These are phyloP conservation scores for Zelopaecilomyces penicillatus DNA, from an alignment of 2,329 filamentous ascomycete species.

Conservation along the genomic window DNA sequence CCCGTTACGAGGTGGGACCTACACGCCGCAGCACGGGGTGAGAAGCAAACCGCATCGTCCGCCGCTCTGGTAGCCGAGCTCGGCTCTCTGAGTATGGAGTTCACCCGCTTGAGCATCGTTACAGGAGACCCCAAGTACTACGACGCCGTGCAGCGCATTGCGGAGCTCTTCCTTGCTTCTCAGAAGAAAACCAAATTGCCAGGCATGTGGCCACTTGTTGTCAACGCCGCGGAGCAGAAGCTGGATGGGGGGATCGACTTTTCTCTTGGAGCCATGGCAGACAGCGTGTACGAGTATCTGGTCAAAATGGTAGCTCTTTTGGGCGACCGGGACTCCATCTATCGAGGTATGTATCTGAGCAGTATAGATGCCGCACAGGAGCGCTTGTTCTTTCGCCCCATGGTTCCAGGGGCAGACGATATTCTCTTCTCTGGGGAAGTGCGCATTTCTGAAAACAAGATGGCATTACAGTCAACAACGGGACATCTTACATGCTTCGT, in stretches of 20 bases:
- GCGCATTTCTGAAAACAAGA: conserved; percentile 22
- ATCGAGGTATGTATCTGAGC: conserved; percentile 46
- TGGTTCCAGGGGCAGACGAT: conserved; percentile 42
- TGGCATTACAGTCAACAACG: conserved; percentile 32
- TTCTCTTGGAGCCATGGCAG: conserved; percentile 29
- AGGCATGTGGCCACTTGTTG: conserved; percentile 61
- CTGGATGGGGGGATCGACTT: conserved; percentile 26
- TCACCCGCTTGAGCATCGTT: conserved; percentile 64
- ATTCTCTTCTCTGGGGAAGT: conserved; percentile 46
- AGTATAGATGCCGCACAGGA: conserved; percentile 46
- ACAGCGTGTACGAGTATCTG: conserved; percentile 69
- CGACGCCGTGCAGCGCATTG: conserved; percentile 60
- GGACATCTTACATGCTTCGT: conserved; percentile 43
- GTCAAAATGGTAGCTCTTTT: conserved; percentile 74
- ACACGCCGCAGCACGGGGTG: conserved; percentile 25
- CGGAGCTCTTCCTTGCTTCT: conserved; percentile 53
- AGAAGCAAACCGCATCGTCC: conserved; percentile 22
- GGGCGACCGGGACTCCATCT: conserved; percentile 44
- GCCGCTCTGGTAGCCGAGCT: conserved; percentile 35
- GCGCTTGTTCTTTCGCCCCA: conserved; percentile 54
- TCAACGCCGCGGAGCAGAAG: conserved; percentile 30
- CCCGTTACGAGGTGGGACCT: conserved; percentile 44
- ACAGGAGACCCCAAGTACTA: conserved; percentile 67
- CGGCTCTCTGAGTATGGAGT: conserved; percentile 63
- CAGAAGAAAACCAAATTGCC: conserved; percentile 60